Evolutionary conservation across 2,329 filamentous ascomycete genomes (phyloP).

Genomic region (Parafenestella ontariensis): DNA sequence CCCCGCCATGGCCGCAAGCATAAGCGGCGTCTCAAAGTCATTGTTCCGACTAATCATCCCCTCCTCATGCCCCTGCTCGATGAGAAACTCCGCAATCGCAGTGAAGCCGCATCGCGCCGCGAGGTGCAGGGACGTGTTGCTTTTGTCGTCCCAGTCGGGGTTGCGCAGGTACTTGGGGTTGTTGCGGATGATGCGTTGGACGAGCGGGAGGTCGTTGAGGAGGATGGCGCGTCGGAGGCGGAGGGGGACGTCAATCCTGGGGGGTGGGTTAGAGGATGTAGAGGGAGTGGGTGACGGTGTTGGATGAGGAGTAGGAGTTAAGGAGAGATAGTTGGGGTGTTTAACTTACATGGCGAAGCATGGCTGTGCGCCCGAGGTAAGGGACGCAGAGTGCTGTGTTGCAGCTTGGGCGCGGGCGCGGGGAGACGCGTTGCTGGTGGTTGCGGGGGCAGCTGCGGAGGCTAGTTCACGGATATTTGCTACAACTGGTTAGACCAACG

Average conservation of each 20-base stretch:
- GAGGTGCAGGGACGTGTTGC: constrained; percentile 85
- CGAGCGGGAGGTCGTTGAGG: constrained; percentile 74
- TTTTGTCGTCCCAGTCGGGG: constrained; percentile 76
- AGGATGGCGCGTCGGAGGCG: constrained; percentile 84
- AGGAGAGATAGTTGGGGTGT: too few species aligned
- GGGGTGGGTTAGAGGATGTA: not conserved
- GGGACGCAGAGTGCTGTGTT: constrained; percentile 5
- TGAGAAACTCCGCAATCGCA: constrained; percentile 72
- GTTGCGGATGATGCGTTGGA: constrained; percentile 76
- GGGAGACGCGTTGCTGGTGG: constrained; percentile 13
- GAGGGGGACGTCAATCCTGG: constrained; percentile 77
- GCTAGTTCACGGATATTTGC: constrained; percentile 34
- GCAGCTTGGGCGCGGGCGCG: constrained; percentile 7
- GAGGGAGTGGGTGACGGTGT: not conserved
- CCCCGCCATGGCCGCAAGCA: constrained; percentile 74
- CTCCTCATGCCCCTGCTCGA: constrained; percentile 78
- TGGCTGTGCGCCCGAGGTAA: constrained; percentile 19
- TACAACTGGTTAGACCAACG: constrained; percentile 28
- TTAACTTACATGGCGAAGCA: constrained; percentile 38
- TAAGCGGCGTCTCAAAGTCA: constrained; percentile 79
- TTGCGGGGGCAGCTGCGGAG: constrained; percentile 25
- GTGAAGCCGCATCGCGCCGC: constrained; percentile 76
- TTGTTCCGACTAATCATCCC: constrained; percentile 78
- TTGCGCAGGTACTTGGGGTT: constrained; percentile 78
- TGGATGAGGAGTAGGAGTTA: not conserved